Percentiles rank a stretch among this genome's conserved stretches.
phyloP scores from a whole-genome alignment of 1,284 basidiomycete species.

The Puccinia brachypodii region DNA sequence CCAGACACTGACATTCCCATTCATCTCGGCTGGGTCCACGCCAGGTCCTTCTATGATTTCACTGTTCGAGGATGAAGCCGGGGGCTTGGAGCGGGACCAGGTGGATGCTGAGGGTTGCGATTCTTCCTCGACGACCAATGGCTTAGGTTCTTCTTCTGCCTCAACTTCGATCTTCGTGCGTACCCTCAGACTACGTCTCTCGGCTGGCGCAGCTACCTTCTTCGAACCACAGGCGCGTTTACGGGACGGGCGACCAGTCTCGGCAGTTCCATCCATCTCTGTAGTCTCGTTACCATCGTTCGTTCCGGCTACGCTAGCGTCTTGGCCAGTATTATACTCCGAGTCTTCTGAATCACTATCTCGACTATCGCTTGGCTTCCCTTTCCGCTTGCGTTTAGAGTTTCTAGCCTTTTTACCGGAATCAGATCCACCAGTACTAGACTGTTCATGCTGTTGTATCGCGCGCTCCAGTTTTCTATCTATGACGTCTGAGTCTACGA shows the following conservation, averaged over 20 bases:
- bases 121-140: constrained; percentile 22
- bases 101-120: constrained; percentile 20
- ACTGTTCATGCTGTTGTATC: constrained; percentile 7
- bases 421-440: neutral
- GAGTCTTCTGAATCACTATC: constrained; percentile 39
- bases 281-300: constrained; percentile 3
- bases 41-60: constrained; percentile 4
- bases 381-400: constrained; percentile 19
- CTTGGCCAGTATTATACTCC: constrained; percentile 16
- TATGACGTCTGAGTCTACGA: constrained; percentile 29
- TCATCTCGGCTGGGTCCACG: neutral
- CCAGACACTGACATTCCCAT: constrained; percentile 42
- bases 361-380: neutral
- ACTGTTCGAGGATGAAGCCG: constrained; percentile 19
- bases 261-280: neutral
- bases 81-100: constrained; percentile 42
- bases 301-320: constrained; percentile 6
- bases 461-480: constrained; percentile 40
- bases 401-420: constrained; percentile 1
- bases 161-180: constrained; percentile 28
- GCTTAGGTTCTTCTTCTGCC: constrained; percentile 31
- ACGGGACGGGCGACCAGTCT: neutral
- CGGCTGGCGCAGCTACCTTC: constrained; percentile 15
- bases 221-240: constrained; percentile 4
- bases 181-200: constrained; percentile 36